Conservation (phyloP, 176 grass and related monocot species). For the Alloteropsis semialata region DNA sequence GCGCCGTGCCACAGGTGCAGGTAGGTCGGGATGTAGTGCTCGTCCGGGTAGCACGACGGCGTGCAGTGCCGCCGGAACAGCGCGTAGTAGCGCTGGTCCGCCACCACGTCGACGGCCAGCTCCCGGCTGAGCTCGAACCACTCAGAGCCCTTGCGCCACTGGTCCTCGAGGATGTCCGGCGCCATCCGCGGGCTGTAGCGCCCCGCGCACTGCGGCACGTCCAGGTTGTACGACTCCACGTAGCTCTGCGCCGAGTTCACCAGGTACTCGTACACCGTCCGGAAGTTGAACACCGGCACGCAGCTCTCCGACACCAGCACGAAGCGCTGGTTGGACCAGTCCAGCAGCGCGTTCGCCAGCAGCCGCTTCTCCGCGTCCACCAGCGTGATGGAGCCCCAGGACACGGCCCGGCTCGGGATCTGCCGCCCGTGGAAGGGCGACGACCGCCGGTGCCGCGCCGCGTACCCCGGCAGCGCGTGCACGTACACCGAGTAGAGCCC, state of each 20-base stretch:
- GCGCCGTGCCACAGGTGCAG: slow-evolving; percentile 36
- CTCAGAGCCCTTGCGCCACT: slow-evolving; percentile 71
- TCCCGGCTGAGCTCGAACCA: slow-evolving; percentile 77
- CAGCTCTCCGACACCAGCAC: slow-evolving; percentile 56
- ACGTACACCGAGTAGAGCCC: slow-evolving; percentile 65
- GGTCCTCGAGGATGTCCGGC: slow-evolving; percentile 35
- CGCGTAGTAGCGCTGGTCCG: slow-evolving; percentile 41
- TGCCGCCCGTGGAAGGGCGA: slow-evolving; percentile 48
- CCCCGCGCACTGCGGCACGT: slow-evolving; percentile 53
- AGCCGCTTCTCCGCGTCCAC: slow-evolving; percentile 75
- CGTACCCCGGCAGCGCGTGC: slow-evolving; percentile 55
- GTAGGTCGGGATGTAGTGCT: slow-evolving; percentile 73
- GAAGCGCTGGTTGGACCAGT: slow-evolving; percentile 59
- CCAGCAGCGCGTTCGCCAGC: slow-evolving; percentile 62
- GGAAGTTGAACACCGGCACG: slow-evolving; percentile 64
- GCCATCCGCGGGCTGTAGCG: slow-evolving; percentile 61
- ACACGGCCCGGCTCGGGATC: slow-evolving; percentile 59
- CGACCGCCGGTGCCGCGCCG: not conserved
- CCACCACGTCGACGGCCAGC: slow-evolving; percentile 50
- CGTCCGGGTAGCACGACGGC: slow-evolving; percentile 58
- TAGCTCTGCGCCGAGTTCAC: slow-evolving; percentile 48
- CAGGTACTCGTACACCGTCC: slow-evolving; percentile 60
- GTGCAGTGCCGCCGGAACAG: slow-evolving; percentile 56
- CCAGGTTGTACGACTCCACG: slow-evolving; percentile 56
- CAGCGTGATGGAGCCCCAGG: slow-evolving; percentile 59